Evolutionary conservation across 2,329 filamentous ascomycete species (phyloP), one percentile per base, ranked within the genome.

Genomic region (Sordariomycetes sp.): DNA sequence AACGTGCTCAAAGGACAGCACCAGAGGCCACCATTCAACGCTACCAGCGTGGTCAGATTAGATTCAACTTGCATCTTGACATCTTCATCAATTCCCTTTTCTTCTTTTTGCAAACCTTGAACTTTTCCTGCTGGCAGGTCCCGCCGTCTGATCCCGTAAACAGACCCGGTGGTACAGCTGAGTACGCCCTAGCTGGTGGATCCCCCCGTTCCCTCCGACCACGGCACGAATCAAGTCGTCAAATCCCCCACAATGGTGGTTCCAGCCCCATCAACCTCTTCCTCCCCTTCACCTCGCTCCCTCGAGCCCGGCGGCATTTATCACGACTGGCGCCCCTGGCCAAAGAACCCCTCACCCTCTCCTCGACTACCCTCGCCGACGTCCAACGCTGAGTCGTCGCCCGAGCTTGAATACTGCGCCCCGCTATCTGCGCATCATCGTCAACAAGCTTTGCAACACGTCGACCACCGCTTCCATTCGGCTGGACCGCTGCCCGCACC

Each of bases 401-500:
- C 30, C 18, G 19, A 32, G 18, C 31, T 25, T 24, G 17, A 16
- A 11, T n/a, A 30, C 28, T 17, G 28, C 28, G 18, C 28, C 28
- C 28, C 28, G 28, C 28, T 28, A 8, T 14, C 4, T 28, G 8
- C 25, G 18, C 18, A 14, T 11, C 17, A 28, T 10, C 16, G 10
- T 28, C 24, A 29, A 8, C 23, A 29, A 9, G 4, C 6, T 30
- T 15, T n/a, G 7, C 19, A 16, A 16, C 9, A 7, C 33, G n/a
- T 18, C n/a, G 26, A 21, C 17, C 8, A 14, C 6, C 25, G 8
- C 20, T 8, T n/a, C 11, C 26, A 5, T 14, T 9, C n/a, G 15
- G 14, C 28, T 7, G 17, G 40, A 38, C 46, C 43, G 46, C 53
- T 48, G 45, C 51, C 45, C 36, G 46, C 43, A 48, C 47, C 45